Evolutionary conservation across 139 green algal species (phyloP).

Genomic region (Zygnema cylindricum): DNA sequence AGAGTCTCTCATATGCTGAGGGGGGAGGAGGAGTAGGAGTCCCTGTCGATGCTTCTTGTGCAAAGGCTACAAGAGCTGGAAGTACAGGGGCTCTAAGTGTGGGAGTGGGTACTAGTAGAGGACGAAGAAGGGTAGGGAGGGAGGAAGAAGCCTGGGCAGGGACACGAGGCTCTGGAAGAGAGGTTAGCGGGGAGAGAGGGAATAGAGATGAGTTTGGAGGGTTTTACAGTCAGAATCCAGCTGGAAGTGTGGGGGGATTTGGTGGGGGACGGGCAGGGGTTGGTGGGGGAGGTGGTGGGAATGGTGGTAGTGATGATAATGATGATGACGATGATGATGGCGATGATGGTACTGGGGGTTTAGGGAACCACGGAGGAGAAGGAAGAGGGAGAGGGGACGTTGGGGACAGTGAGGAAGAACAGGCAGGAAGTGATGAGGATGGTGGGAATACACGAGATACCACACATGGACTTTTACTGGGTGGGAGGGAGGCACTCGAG

Average conservation of each 20-base stretch:
- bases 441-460: slow-evolving; percentile 26
- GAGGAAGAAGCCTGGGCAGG: neutral
- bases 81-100: neutral
- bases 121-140: neutral
- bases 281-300: slow-evolving; percentile 11
- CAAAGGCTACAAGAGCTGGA: neutral
- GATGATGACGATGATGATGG: neutral
- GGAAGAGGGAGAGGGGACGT: slow-evolving; percentile 18
- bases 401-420: slow-evolving; percentile 8
- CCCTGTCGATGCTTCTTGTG: neutral
- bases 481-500: neutral
- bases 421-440: neutral
- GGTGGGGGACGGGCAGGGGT: slow-evolving; percentile 1
- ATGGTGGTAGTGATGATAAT: neutral
- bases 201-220: slow-evolving; percentile 24
- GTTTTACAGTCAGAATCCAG: neutral
- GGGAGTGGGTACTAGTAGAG: neutral
- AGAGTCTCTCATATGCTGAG: neutral
- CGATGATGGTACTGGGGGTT: neutral
- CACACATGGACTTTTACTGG: slow-evolving; percentile 22
- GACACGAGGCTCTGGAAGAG: neutral
- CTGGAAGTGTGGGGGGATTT: neutral
- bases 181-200: neutral
- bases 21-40: neutral
- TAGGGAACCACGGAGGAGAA: neutral